Evolutionary conservation across 1,284 basidiomycete genomes (phyloP), one percentile per base, ranked within the genome.

Genomic region (Laetiporus sulphureus): DNA sequence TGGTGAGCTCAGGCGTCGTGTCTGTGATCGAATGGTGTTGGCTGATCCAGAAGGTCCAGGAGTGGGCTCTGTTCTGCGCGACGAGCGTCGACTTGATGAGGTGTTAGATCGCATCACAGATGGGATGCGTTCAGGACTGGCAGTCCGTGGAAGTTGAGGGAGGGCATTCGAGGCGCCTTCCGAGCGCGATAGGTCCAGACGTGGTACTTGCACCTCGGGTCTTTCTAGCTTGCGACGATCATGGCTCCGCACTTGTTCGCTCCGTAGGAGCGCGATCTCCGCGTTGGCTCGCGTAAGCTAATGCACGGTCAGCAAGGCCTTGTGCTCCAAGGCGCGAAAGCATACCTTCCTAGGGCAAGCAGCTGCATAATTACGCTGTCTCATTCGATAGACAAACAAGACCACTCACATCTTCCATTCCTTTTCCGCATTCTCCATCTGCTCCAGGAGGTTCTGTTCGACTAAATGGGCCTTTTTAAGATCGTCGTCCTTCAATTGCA

Each of bases 401-500:
- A 50, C 12, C 36, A n/a, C n/a, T 53, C 41, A 67, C 63, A 42
- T 21, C 38, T 52, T 52, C 46, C 58, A 56, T 34, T 54, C 42
- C 5, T 44, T 49, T 43, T 60, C 55, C 4, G 65, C 54, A 36
- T 55, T 55, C 5, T 54, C 48, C 1, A 66, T 57, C 20, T 52
- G 52, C 3, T 47, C 48, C 32, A 65, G 44, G 3, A 65, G 46
- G 20, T 60, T 61, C 24, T 58, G 53, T 44, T 68, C 66, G 16
- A 68, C 57, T 5, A 56, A 50, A 11, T 56, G 62, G 10, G 65
- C 58, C 4, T 57, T 60, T 32, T 60, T 50, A 23, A 55, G 46
- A 20, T 67, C 65, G 35, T 63, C 57, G 15, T 68, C 54, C 27
- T 59, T 62, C 12, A 53, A 55, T 16, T 58, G 58, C 29, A 59